A percentile compares a stretch with the other conserved stretches of the same genome.
phyloP scores from a whole-genome alignment of 116 monocot genomes.

The Trichopus zeylanicus region DNA sequence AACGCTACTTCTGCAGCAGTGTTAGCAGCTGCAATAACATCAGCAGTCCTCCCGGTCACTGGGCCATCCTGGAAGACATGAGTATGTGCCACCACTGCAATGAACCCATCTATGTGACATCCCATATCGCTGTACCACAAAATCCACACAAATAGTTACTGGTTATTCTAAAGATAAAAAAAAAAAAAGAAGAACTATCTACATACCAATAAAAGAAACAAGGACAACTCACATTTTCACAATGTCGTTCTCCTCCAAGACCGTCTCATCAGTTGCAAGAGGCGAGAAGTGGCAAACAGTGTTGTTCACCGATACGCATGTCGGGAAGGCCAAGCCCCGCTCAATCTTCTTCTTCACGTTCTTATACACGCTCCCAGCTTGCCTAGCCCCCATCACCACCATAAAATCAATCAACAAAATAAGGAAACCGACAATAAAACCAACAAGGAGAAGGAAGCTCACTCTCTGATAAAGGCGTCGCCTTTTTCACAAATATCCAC shows the following conservation, averaged over 20 bases:
- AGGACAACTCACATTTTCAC: slow-evolving; percentile 71
- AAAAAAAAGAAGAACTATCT: too few relatives aligned
- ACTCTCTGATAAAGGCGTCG: slow-evolving; percentile 88
- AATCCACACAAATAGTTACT: background rate
- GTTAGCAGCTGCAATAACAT: slow-evolving; percentile 92
- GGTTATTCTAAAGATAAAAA: background rate
- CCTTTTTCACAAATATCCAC: slow-evolving; percentile 96
- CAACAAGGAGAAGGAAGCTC: slow-evolving; percentile 28
- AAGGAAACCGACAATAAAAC: background rate
- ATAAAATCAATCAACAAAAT: background rate
- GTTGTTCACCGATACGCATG: slow-evolving; percentile 92
- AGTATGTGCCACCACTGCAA: slow-evolving; percentile 91
- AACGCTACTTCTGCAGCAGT: slow-evolving; percentile 95
- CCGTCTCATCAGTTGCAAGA: slow-evolving; percentile 56
- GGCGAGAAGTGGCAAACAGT: slow-evolving; percentile 90
- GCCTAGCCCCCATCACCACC: slow-evolving; percentile 41
- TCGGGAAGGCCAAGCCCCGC: slow-evolving; percentile 92
- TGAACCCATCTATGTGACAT: slow-evolving; percentile 98
- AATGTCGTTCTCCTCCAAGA: slow-evolving; percentile 74
- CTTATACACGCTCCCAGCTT: slow-evolving; percentile 93
- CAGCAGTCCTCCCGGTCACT: slow-evolving; percentile 78
- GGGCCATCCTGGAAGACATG: slow-evolving; percentile 77
- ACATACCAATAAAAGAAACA: slow-evolving; percentile 1
- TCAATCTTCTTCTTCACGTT: slow-evolving; percentile 98
- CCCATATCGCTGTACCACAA: slow-evolving; percentile 85